Evolutionary conservation across 257 asterid genomes (phyloP), one percentile per base, ranked within the genome.

Genomic region (Nicotiana obtusifolia): DNA sequence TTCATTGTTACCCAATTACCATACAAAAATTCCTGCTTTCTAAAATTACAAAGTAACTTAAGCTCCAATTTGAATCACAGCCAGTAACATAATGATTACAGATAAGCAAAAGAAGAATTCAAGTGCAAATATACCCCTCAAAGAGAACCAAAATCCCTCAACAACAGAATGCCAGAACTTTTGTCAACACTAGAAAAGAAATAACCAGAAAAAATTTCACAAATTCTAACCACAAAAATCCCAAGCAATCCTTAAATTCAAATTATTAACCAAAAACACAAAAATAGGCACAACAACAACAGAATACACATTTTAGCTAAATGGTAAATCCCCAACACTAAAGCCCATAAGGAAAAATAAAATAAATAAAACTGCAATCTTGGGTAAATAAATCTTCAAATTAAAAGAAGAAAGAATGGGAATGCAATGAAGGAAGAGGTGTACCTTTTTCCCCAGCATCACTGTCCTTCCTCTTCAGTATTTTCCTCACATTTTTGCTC

Each of bases 391-490:
- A 57, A 57, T 57, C 24, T 57, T 19, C 26, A 19, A 54, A 54
- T 19, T 19, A 19, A 24, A 54, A 44, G 37, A 52, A 52, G 7
- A 52, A 52, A 52, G 7, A 52, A 11, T 11, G 57, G 17, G 19
- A 28, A 52, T 20, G 47, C 22, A 82, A 81, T 4, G 14, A 3
- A 31, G 14, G 66, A 69, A 16, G 10, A 31, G 19, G 49, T 41
- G 13, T 35, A 95, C 99, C 99, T 88, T 82, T 93, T 83, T 94
- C 98, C 4, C 97, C 97, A 66, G 95, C 99, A 87, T 95, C 98
- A 84, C 99, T 95, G 68, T 95, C 99, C 89, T 95, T 95, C 80
- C 97, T 92, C 89, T 95, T 95, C 87, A 95, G 99, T 66, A 91
- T 81, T 85, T 94, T 94, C 56, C 93, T 89, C 85, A 94, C 92